Base-by-base conservation (phyloP, 108 stramenopile species). In the Pseudonitzschia multistriata region DNA sequence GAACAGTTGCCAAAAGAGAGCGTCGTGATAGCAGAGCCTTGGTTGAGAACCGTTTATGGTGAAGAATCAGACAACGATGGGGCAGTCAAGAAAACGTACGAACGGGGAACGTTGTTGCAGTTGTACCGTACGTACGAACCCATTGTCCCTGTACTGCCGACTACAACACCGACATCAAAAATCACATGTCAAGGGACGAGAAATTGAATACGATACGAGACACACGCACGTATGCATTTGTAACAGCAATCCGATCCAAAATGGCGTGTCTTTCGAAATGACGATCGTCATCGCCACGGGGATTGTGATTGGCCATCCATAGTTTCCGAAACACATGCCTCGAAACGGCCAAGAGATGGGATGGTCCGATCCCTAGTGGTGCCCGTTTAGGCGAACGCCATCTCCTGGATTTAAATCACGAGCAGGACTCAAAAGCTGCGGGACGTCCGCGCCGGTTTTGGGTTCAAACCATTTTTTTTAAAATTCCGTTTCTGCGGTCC, bases 231-330 rank as follows among this genome's bases (percentile, higher is more conserved):
- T 52, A 52, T 7, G 50, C 24, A 25, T 2, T 3, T 25, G 10
- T 2, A 8, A 24, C 24, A 52, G 6, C 37, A 39, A 39, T 45
- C 21, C 2, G 8, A 25, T 11, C 25, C 7, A 25, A 2, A 25
- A 25, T 52, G 50, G 50, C 50, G 50, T 52, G 50, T 52, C 50
- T 52, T 52, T 25, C 4, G 8, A 24, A 52, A 52, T 52, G 50
- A 52, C 50, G 50, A 52, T 52, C 50, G 50, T 52, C 50, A 52
- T 52, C 50, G 50, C 42, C 42, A 45, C 42, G 42, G 17, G 42
- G 42, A 45, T 45, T 45, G 42, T 45, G 42, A 45, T 45, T 45
- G 42, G 42, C 42, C 42, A 45, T 45, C 17, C 15, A 45, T 45
- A 17, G 13, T 45, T 13, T 13, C 2, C 42, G 42, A 45, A 17